phyloP scores from a whole-genome alignment of 768 basidiomycete species.

The Panaeolus papilionaceus region DNA sequence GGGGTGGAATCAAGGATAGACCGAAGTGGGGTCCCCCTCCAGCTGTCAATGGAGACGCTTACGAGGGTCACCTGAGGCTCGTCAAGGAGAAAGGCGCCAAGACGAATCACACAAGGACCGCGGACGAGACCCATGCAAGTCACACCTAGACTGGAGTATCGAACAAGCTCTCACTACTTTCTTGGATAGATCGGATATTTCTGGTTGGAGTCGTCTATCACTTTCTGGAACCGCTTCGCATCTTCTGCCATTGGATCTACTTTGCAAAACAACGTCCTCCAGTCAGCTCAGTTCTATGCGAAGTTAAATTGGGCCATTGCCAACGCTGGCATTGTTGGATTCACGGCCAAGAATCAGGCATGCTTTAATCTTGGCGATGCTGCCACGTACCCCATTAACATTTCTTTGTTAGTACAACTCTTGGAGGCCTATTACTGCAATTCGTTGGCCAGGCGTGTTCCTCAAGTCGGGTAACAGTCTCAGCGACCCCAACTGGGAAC shows the following conservation, averaged over 20 bases:
- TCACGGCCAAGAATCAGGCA: not conserved
- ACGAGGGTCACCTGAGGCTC: not conserved
- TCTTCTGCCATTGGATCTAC: not conserved
- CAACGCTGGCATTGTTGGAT: not conserved
- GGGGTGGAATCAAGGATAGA: not conserved
- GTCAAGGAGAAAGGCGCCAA: conserved; percentile 16
- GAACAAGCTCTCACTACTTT: no score
- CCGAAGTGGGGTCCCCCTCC: conserved; percentile 8
- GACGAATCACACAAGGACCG: not conserved
- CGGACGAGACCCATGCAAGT: conserved; percentile 12
- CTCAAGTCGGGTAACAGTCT: conserved; percentile 13
- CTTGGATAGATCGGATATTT: conserved; percentile 5
- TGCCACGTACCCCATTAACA: not conserved
- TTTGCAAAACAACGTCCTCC: not conserved
- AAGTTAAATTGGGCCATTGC: not conserved
- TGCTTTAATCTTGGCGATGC: not conserved
- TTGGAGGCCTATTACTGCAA: conserved; percentile 18
- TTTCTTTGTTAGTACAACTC: conserved; percentile 10
- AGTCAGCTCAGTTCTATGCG: not conserved
- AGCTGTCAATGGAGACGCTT: not conserved
- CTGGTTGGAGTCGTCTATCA: conserved; percentile 16
- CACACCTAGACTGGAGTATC: no score
- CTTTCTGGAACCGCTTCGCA: conserved; percentile 15
- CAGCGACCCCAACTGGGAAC: conserved; percentile 15
- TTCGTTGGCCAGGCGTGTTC: conserved; percentile 9